A percentile compares a stretch with the other conserved stretches of the same genome.
phyloP scores from a whole-genome alignment of 257 asterid genomes.

The Solanum phureja region DNA sequence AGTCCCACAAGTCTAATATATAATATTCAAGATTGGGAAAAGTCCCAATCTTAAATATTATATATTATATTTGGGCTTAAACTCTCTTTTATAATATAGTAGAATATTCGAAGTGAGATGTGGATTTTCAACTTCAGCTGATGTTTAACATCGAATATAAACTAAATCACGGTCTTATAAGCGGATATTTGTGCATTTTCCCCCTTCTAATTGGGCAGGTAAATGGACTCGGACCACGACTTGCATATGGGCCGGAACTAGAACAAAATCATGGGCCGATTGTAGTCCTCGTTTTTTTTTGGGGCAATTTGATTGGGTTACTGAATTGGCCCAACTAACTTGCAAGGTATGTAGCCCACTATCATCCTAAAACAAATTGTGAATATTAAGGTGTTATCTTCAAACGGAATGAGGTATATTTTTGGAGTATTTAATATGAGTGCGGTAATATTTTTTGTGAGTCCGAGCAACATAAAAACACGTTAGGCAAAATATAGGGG shows the following conservation, averaged over 20 bases:
- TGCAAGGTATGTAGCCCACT: background rate
- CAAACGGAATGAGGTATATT: background rate
- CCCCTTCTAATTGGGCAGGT: background rate
- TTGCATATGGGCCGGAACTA: background rate
- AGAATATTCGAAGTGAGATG: background rate
- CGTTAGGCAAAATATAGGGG: too few species aligned
- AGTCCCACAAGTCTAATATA: too few species aligned
- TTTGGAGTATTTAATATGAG: too few species aligned
- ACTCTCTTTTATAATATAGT: too few species aligned
- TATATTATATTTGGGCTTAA: too few species aligned
- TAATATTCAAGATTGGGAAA: too few species aligned
- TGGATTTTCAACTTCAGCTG: background rate
- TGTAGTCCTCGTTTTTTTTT: background rate
- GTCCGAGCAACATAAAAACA: background rate
- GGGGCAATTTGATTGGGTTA: background rate
- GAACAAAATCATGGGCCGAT: background rate
- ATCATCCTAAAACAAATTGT: background rate
- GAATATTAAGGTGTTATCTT: background rate
- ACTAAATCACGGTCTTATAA: background rate
- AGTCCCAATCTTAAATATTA: too few species aligned
- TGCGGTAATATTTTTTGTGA: too few species aligned
- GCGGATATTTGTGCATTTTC: background rate
- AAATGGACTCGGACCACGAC: background rate
- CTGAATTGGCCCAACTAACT: background rate
- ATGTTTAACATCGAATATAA: background rate